These are phyloP conservation scores for Phascolomyces articulosus DNA, from an alignment of 371 early-diverging fungal species.

Conservation along the genomic window DNA sequence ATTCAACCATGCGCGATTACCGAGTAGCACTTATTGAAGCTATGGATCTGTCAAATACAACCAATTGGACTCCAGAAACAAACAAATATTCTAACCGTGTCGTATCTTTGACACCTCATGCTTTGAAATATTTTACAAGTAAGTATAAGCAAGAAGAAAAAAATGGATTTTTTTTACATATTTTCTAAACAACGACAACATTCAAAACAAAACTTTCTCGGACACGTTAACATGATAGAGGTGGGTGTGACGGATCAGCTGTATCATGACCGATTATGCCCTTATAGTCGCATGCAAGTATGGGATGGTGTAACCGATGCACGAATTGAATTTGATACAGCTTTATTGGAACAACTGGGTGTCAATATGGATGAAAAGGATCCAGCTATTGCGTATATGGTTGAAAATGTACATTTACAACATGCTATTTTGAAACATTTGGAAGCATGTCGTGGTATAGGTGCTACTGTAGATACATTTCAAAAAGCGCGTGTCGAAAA, in stretches of 20 bases:
- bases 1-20: conserved; percentile 51
- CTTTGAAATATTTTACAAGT: conserved; percentile 56
- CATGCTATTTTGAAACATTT: conserved; percentile 52
- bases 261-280: conserved; percentile 48
- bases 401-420: conserved; percentile 57
- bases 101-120: conserved; percentile 65
- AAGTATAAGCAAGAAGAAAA: too few relatives aligned
- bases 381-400: conserved; percentile 55
- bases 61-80: conserved; percentile 47
- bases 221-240: conserved; percentile 41
- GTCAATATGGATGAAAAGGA: conserved; percentile 3
- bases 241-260: conserved; percentile 70
- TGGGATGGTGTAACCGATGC: conserved; percentile 81
- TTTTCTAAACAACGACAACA: too few relatives aligned
- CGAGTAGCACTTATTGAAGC: conserved; percentile 79
- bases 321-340: conserved; percentile 62
- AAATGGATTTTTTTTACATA: too few relatives aligned
- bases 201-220: too few relatives aligned
- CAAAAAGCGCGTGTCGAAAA: conserved; percentile 62
- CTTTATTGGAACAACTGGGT: conserved; percentile 21
- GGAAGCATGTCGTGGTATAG: conserved; percentile 33
- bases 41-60: conserved; percentile 60
- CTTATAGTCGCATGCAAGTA: conserved; percentile 69
- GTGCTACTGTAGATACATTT: conserved; percentile 51
- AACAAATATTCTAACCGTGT: conserved; percentile 77